phyloP scores from a whole-genome alignment of 768 basidiomycete species.

The Hypholoma sublateritium region DNA sequence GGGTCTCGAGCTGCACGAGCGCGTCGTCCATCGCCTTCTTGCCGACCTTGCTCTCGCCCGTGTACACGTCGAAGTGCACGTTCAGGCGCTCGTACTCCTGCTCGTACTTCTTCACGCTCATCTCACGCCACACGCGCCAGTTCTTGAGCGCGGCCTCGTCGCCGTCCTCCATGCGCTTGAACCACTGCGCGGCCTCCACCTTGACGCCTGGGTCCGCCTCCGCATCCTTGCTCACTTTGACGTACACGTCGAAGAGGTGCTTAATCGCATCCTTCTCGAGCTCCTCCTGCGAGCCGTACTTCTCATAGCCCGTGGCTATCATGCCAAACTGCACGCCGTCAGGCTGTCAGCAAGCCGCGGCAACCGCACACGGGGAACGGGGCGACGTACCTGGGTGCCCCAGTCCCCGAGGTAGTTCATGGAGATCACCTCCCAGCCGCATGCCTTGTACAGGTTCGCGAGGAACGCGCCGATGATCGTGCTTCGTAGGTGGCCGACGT shows the following conservation, averaged over 20 bases:
- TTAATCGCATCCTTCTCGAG: conserved; percentile 90
- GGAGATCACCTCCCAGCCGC: conserved; percentile 89
- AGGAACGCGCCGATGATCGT: conserved; percentile 99
- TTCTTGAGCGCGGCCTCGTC: conserved; percentile 81
- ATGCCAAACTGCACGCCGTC: conserved; percentile 65
- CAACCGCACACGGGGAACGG: not conserved
- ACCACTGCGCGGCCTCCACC: conserved; percentile 78
- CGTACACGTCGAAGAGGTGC: conserved; percentile 92
- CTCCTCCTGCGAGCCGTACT: conserved; percentile 84
- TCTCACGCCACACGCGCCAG: conserved; percentile 91
- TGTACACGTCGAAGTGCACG: conserved; percentile 89
- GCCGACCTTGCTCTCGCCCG: conserved; percentile 83
- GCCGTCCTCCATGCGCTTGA: conserved; percentile 94
- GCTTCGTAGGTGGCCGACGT: conserved; percentile 93
- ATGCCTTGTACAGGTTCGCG: conserved; percentile 85
- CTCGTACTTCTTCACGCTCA: conserved; percentile 87
- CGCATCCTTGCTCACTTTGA: conserved; percentile 88
- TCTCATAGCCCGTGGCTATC: conserved; percentile 88
- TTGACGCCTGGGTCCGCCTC: conserved; percentile 72
- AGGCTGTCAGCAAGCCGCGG: not conserved
- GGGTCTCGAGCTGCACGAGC: conserved; percentile 62
- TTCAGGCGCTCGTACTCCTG: conserved; percentile 89
- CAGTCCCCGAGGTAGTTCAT: conserved; percentile 98
- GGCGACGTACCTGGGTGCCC: conserved; percentile 84
- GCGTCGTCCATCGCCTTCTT: conserved; percentile 74